phyloP scores from a whole-genome alignment of 129 eudicot genomes.

The carrot (Daucus carota) region DH1_v3.0 NC_030385.2:4316501-4317000 shows the following conservation, averaged over 20 bases:
- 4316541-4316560: constrained; percentile 2
- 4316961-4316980: constrained; percentile 54
- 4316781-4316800: constrained; percentile 59
- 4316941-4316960: constrained; percentile 49
- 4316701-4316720: constrained; percentile 38
- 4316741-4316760: constrained; percentile 62
- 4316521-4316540: background rate
- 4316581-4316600: constrained; percentile 32
- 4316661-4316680: constrained; percentile 38
- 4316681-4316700: constrained; percentile 48
- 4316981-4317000: constrained; percentile 27
- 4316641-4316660: constrained; percentile 40
- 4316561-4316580: constrained; percentile 23
- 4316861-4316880: constrained; percentile 49
- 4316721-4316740: constrained; percentile 43
- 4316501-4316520: background rate
- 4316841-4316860: constrained; percentile 58
- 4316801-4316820: constrained; percentile 76
- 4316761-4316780: constrained; percentile 59
- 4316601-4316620: constrained; percentile 33
- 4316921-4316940: constrained; percentile 69
- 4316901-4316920: constrained; percentile 73
- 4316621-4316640: constrained; percentile 35
- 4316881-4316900: constrained; percentile 27
- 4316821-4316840: constrained; percentile 50